Evolutionary conservation across 2,329 filamentous ascomycete species (phyloP).

Genomic region (Fonsecaea erecta): DNA sequence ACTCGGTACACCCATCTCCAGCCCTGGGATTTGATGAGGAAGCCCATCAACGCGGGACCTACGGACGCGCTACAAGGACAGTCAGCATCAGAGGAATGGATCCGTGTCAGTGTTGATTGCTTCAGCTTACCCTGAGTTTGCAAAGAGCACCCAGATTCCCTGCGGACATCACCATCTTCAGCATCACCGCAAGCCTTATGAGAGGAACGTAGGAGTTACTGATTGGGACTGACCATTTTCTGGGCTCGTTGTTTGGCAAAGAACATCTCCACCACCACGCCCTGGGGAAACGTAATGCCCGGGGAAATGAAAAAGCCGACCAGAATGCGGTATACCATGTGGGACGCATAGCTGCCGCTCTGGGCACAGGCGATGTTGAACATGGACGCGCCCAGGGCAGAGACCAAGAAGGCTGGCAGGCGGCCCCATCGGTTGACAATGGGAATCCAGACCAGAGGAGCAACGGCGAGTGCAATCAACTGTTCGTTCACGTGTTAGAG

Average conservation of each 20-base stretch:
- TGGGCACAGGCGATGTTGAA: slow-evolving; percentile 6
- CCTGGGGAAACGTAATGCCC: not conserved
- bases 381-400: not conserved
- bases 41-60: slow-evolving; percentile 3
- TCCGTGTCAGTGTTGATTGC: no score
- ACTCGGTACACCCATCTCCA: slow-evolving; percentile 7
- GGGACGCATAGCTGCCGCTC: slow-evolving; percentile 1
- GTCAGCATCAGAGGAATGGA: no score
- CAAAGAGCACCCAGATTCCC: slow-evolving; percentile 2
- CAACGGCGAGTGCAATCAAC: slow-evolving; percentile 6
- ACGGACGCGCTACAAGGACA: not conserved
- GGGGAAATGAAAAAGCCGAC: slow-evolving; percentile 2
- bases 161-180: not conserved
- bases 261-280: slow-evolving; percentile 10
- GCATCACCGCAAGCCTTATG: not conserved
- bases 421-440: slow-evolving; percentile 5
- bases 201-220: not conserved
- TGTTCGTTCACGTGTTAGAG: not conserved
- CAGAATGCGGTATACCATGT: slow-evolving; percentile 1
- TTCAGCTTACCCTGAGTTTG: not conserved
- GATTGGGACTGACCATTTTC: slow-evolving; percentile 6
- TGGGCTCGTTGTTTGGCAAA: slow-evolving; percentile 7
- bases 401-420: slow-evolving; percentile 1
- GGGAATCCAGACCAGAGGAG: not conserved
- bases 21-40: not conserved